phyloP scores from a whole-genome alignment of 306 rosid genomes.

The Rubus idaeus region DNA sequence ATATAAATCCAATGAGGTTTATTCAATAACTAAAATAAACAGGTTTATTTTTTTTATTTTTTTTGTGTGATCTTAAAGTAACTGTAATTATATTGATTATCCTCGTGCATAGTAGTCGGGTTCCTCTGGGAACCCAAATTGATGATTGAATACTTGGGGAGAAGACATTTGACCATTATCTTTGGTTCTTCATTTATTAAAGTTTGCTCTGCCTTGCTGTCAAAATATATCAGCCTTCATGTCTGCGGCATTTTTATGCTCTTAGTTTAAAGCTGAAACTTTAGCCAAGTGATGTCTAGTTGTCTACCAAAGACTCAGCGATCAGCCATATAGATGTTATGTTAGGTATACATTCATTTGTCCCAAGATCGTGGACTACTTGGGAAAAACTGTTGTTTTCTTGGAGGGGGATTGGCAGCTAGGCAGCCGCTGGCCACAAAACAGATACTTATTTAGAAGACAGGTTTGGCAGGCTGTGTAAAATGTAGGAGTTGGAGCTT shows the following conservation, averaged over 20 bases:
- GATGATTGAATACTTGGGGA: neutral
- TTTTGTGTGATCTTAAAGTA: neutral
- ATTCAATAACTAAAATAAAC: too few relatives aligned
- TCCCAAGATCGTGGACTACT: neutral
- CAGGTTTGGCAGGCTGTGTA: neutral
- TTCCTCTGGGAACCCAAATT: neutral
- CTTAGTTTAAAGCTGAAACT: neutral
- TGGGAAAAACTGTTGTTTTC: slow-evolving; percentile 5
- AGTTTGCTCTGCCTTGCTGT: neutral
- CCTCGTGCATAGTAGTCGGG: neutral
- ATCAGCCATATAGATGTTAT: neutral
- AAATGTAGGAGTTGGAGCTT: neutral
- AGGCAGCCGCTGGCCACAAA: neutral
- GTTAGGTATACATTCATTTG: neutral
- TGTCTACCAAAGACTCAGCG: neutral
- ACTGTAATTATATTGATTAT: neutral
- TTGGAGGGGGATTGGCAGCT: neutral
- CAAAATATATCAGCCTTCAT: neutral
- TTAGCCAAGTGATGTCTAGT: neutral
- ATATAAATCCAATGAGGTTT: neutral
- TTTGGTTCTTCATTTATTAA: neutral
- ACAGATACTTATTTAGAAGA: neutral
- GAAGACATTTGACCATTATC: neutral
- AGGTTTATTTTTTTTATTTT: too few relatives aligned
- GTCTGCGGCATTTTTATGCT: neutral